phyloP scores from a whole-genome alignment of 345 rosid species.

The Populus euphratica region DNA sequence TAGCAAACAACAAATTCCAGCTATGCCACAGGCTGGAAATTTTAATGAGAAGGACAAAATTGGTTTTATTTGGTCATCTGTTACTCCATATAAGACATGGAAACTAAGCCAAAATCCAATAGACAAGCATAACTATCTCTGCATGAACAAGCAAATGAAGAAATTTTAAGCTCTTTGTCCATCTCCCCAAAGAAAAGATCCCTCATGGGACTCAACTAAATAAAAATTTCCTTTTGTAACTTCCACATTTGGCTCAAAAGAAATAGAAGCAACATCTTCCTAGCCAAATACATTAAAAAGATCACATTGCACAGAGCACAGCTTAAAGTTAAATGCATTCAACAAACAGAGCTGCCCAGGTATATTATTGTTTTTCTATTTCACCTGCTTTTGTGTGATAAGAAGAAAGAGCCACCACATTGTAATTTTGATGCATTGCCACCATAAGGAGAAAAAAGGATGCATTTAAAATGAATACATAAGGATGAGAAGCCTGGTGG shows the following conservation, averaged over 20 bases:
- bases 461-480: neutral
- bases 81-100: neutral
- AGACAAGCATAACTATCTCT: neutral
- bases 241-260: neutral
- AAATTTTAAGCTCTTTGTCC: neutral
- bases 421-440: neutral
- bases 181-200: neutral
- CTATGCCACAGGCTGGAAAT: slow-evolving; percentile 15
- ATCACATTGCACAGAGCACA: neutral
- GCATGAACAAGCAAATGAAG: slow-evolving; percentile 13
- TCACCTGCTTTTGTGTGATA: neutral
- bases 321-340: neutral
- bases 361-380: neutral
- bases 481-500: neutral
- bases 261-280: neutral
- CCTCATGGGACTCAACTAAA: neutral
- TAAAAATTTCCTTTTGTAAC: neutral
- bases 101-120: slow-evolving; percentile 9
- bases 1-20: slow-evolving; percentile 24
- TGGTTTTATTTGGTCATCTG: neutral
- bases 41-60: slow-evolving; percentile 15
- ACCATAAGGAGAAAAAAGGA: neutral
- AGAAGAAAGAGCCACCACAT: neutral
- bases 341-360: neutral
- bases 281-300: neutral